phyloP scores from a whole-genome alignment of 2,329 filamentous ascomycete genomes.

The Aspergillus fumigatiaffinis region DNA sequence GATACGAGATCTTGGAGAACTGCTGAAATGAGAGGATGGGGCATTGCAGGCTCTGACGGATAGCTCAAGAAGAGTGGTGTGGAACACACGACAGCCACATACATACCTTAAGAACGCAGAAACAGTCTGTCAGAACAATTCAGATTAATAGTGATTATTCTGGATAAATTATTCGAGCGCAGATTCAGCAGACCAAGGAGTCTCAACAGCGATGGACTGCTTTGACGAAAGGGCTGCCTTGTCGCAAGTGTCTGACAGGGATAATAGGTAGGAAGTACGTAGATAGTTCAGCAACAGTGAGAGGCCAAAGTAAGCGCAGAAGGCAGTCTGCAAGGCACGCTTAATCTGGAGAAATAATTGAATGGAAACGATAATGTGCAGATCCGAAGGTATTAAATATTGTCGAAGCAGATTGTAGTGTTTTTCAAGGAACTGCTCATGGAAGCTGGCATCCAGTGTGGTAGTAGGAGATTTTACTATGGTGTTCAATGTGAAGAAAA shows the following conservation, averaged over 20 bases:
- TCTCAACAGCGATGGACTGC: constrained; percentile 4
- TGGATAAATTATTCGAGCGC: background rate
- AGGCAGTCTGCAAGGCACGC: constrained; percentile 7
- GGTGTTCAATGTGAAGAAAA: constrained; percentile 6
- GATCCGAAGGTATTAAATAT: constrained; percentile 6
- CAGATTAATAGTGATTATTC: background rate
- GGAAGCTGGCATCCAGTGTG: constrained; percentile 10
- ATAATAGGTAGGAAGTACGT: constrained; percentile 15
- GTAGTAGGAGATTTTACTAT: constrained; percentile 7
- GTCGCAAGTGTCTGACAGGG: constrained; percentile 29
- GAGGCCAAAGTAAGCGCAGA: constrained; percentile 19
- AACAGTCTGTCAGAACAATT: constrained; percentile 5
- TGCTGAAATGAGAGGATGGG: constrained; percentile 18
- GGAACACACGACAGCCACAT: constrained; percentile 16
- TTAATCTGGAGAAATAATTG: background rate
- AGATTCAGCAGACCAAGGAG: background rate
- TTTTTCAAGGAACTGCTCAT: constrained; percentile 5
- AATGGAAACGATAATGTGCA: background rate
- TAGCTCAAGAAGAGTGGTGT: constrained; percentile 12
- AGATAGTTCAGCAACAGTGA: constrained; percentile 4
- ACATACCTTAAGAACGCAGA: constrained; percentile 20
- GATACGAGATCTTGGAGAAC: constrained; percentile 1
- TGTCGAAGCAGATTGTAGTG: background rate
- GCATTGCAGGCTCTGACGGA: constrained; percentile 18
- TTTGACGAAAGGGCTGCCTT: constrained; percentile 11